Evolutionary conservation across 139 green algal genomes (phyloP).

Genomic region (Chlorella sp.): DNA sequence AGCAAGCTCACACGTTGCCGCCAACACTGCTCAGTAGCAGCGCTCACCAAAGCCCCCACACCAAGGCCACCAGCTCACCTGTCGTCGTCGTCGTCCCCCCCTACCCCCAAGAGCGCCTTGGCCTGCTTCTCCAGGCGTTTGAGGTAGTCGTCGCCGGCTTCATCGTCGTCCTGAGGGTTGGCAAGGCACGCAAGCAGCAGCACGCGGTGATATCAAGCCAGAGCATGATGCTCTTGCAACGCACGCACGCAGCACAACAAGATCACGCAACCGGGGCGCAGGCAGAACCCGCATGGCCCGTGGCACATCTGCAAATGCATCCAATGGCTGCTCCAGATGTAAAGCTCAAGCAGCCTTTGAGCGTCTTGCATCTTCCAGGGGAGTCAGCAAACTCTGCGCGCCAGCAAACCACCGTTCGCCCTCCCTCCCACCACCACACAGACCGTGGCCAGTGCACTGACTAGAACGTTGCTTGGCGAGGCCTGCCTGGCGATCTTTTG

Average conservation of each 20-base stretch:
- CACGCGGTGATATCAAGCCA: background rate
- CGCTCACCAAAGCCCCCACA: background rate
- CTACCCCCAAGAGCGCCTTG: background rate
- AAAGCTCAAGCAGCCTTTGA: no score
- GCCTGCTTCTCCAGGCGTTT: background rate
- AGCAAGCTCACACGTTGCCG: background rate
- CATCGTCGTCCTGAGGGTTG: background rate
- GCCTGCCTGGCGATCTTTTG: no score
- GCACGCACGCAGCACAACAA: background rate
- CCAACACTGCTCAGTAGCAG: background rate
- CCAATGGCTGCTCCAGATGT: no score
- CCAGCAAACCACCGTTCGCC: no score
- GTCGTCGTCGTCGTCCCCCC: background rate
- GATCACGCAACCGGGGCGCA: background rate
- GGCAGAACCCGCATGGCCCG: background rate
- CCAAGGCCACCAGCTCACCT: background rate
- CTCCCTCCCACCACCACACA: no score
- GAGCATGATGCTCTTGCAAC: background rate
- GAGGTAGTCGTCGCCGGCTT: background rate
- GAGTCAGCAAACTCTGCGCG: no score
- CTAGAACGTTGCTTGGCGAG: no score
- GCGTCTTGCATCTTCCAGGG: no score
- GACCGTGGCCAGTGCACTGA: no score
- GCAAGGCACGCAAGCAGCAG: background rate
- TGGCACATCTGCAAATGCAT: background rate